Conservation (phyloP, 1,284 basidiomycete genomes). For the Apiotrichum akiyoshidainum region DNA sequence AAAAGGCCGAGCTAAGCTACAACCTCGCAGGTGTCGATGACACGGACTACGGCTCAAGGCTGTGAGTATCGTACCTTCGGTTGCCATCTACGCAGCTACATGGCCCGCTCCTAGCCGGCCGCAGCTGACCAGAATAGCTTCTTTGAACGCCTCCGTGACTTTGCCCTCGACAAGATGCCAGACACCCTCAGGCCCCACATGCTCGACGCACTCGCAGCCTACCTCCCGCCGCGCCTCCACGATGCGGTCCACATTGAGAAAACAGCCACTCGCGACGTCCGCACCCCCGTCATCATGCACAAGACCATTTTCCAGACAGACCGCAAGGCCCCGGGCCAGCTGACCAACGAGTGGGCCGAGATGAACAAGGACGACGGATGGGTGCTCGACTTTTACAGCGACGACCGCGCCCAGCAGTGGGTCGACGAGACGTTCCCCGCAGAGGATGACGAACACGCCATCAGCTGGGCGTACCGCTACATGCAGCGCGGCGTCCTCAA, state of each 20-base stretch:
- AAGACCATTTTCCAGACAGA: slow-evolving; percentile 44
- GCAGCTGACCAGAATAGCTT: too few species aligned
- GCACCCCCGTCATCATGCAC: slow-evolving; percentile 28
- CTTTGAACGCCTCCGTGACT: not conserved
- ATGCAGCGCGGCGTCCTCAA: slow-evolving; percentile 47
- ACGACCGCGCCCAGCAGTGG: slow-evolving; percentile 40
- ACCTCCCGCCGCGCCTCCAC: not conserved
- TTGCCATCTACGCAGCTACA: too few species aligned
- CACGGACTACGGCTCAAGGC: not conserved
- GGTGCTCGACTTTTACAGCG: slow-evolving; percentile 44
- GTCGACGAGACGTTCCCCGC: slow-evolving; percentile 31
- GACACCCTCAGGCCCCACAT: not conserved
- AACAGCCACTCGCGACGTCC: not conserved
- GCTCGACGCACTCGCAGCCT: not conserved
- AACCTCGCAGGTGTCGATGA: not conserved
- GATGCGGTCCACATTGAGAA: not conserved
- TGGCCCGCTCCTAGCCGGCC: too few species aligned
- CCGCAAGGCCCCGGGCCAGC: slow-evolving; percentile 22
- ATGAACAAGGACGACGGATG: slow-evolving; percentile 39
- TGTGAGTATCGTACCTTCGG: too few species aligned
- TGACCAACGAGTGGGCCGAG: slow-evolving; percentile 25
- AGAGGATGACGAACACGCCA: slow-evolving; percentile 23
- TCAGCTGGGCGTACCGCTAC: slow-evolving; percentile 41
- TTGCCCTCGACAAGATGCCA: not conserved
- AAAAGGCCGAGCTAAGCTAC: not conserved